Base-by-base conservation (phyloP, 208 protist species). In the Histomonas meleagridis region DNA sequence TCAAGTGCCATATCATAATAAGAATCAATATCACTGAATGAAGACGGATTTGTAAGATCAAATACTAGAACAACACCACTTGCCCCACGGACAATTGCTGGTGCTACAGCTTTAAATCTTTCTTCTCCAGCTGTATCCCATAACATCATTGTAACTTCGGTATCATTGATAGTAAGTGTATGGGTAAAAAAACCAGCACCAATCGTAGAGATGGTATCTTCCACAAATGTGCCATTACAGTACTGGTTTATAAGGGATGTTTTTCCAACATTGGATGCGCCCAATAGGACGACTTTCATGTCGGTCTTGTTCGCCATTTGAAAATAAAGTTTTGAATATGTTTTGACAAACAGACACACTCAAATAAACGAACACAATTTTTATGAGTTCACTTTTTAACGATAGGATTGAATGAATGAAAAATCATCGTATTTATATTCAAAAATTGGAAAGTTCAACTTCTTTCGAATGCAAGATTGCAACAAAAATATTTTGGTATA, bases 61-160 rank as follows among this genome's bases (percentile, higher is more conserved):
- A 51, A 86, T 38, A 86, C 76, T 1, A 86, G 28, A 55, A 86
- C 32, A 38, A 86, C n/a, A 12, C 76, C 76, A 86, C 55, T 86
- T 32, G 76, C 76, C 32, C 76, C 76, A 21, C 76, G 43, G 23
- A 86, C 26, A 32, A 86, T 10, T 32, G 76, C 51, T 12, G 76
- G 76, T 18, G 76, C 76, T 38, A 86, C 76, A 86, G n/a, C 32
- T 86, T 46, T 51, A 49, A 86, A 86, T 21, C 76, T 9, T 28
- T 86, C 76, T 55, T 86, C 76, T 38, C 76, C 76, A 38, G 76
- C 76, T 32, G 76, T 86, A 55, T 86, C 76, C 76, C 76, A 86
- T 38, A 86, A 28, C 76, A 86, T 86, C 1, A 86, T 40, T 32
- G 76, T 86, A 5, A 86, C 76, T 21, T 86, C 76, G 4, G 76